Evolutionary conservation across 148 eudicot genomes (phyloP).

Genomic region (Bassia scoparia): DNA sequence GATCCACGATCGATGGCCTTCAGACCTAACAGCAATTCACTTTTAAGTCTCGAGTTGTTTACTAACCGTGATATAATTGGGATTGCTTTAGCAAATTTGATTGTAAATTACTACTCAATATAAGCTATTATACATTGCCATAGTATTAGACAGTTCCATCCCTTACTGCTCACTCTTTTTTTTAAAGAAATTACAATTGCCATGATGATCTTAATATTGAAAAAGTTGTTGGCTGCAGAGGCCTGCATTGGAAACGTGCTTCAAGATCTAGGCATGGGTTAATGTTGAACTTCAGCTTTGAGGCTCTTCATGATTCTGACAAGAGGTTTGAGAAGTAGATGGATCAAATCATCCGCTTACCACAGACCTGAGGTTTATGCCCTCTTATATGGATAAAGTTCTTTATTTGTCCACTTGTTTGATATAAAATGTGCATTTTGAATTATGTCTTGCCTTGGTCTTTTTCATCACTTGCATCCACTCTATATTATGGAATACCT

Average conservation of each 20-base stretch:
- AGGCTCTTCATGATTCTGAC: conserved; percentile 53
- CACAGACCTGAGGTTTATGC: conserved; percentile 59
- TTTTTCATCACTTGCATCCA: conserved; percentile 5
- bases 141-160: background rate
- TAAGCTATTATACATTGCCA: background rate
- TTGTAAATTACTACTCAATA: conserved; percentile 44
- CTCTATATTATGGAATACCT: background rate
- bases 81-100: conserved; percentile 77
- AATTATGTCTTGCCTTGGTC: background rate
- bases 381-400: background rate
- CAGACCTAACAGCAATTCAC: conserved; percentile 75
- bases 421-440: background rate
- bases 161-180: background rate
- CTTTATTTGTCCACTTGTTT: background rate
- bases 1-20: conserved; percentile 86
- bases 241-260: conserved; percentile 91
- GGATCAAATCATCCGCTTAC: conserved; percentile 53
- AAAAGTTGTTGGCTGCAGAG: conserved; percentile 49
- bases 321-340: conserved; percentile 30
- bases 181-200: background rate
- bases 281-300: conserved; percentile 85
- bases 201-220: background rate
- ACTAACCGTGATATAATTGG: conserved; percentile 83
- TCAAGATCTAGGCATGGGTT: conserved; percentile 74
- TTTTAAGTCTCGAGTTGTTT: conserved; percentile 69